These are phyloP conservation scores for Trichoderma koningii DNA, from an alignment of 2,329 filamentous ascomycete species.

Conservation along the genomic window DNA sequence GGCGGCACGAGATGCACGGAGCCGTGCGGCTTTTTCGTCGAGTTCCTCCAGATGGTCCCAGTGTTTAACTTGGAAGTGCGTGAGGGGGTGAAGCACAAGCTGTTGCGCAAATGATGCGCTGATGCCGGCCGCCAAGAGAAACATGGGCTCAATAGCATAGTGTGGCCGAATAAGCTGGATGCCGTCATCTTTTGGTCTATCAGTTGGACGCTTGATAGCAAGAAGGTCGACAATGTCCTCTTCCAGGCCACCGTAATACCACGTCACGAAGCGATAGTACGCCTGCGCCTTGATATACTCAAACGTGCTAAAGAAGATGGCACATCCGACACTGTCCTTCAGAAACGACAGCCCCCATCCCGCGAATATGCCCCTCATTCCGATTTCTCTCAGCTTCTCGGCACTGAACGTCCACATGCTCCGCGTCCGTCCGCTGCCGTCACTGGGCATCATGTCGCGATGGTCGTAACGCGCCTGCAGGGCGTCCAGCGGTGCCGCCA, in stretches of 20 bases:
- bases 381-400: conserved; percentile 68
- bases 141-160: conserved; percentile 73
- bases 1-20: conserved; percentile 41
- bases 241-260: conserved; percentile 65
- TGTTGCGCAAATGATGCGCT: conserved; percentile 70
- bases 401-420: conserved; percentile 74
- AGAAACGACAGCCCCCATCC: conserved; percentile 69
- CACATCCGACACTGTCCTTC: conserved; percentile 70
- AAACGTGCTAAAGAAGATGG: conserved; percentile 73
- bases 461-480: conserved; percentile 73
- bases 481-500: conserved; percentile 75
- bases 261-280: conserved; percentile 69
- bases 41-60: conserved; percentile 73
- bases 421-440: conserved; percentile 48
- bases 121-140: conserved; percentile 69
- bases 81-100: conserved; percentile 68
- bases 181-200: conserved; percentile 34
- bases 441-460: conserved; percentile 48
- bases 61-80: conserved; percentile 70
- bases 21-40: conserved; percentile 59
- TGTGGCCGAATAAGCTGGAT: conserved; percentile 66
- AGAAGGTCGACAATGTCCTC: conserved; percentile 55
- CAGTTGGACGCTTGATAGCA: conserved; percentile 48
- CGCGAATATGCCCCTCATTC: conserved; percentile 70
- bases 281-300: conserved; percentile 75